Percentiles rank a stretch among this genome's conserved stretches.
phyloP scores from a whole-genome alignment of 2,329 filamentous ascomycete genomes.

The Microdochium bolleyi region DNA sequence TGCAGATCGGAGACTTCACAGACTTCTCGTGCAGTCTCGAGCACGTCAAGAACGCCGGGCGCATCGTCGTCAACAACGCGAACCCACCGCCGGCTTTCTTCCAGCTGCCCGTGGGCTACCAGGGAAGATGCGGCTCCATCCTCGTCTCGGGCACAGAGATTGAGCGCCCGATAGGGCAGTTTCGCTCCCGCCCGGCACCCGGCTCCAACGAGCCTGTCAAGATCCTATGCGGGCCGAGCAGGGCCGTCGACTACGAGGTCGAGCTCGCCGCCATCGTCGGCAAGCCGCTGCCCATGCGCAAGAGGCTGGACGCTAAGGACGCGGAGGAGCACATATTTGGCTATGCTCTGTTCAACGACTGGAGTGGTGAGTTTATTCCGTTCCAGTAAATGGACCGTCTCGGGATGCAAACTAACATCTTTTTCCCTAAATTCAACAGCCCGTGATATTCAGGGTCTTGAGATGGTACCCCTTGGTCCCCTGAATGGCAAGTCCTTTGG shows the following conservation, averaged over 20 bases:
- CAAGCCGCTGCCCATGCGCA: constrained; percentile 25
- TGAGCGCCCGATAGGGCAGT: constrained; percentile 12
- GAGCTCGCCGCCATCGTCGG: constrained; percentile 37
- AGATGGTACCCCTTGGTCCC: constrained; percentile 54
- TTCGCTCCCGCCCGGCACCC: neutral
- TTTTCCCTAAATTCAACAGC: too few species aligned
- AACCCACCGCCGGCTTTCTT: constrained; percentile 10
- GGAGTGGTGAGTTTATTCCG: constrained; percentile 29
- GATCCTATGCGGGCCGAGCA: constrained; percentile 14
- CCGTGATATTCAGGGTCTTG: constrained; percentile 52
- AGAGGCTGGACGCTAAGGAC: constrained; percentile 30
- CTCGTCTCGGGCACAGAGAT: constrained; percentile 16
- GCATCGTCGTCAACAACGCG: constrained; percentile 14
- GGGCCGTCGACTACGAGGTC: constrained; percentile 31
- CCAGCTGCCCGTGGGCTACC: constrained; percentile 10
- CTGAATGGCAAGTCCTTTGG: constrained; percentile 54
- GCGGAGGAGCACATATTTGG: constrained; percentile 55
- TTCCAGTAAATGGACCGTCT: too few species aligned
- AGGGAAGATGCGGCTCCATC: constrained; percentile 10
- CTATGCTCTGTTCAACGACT: constrained; percentile 55
- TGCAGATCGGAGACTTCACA: constrained; percentile 46
- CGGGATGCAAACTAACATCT: too few species aligned
- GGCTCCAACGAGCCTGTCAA: neutral
- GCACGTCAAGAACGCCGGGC: constrained; percentile 40
- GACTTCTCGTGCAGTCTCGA: constrained; percentile 49